Base-by-base conservation (phyloP, 1,139 yeast species). In the Kodamaea sp. region DNA sequence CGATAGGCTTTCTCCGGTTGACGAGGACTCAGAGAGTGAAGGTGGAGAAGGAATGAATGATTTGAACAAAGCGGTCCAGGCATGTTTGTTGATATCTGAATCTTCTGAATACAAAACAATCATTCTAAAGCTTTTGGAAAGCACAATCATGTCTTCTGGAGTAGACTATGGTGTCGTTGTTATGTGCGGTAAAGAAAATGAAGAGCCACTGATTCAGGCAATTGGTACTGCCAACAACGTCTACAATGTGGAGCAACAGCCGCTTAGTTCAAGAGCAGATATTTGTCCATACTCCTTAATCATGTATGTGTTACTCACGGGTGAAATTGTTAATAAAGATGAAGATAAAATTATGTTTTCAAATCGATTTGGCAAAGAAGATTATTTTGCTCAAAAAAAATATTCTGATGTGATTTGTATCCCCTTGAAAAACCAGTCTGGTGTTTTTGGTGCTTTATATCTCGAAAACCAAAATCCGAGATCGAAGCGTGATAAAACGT, bases 71-170 rank as follows among this genome's bases (percentile, higher is more conserved):
- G 70, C 71, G 0, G 62, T 70, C 37, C 65, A 66, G 43, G 69
- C 78, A 2, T 75, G 80, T 48, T 58, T 75, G 25, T 68, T 69
- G 26, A 74, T 77, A 26, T 69, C 79, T 0, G 79, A 74, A 47
- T 67, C 77, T 2, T 62, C 68, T 9, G 67, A 67, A 39, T 58
- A 62, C 37, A 64, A 61, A 7, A 52, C 67, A 3, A 73, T 75
- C 39, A 56, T 70, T 4, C 53, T 58, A 34, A 70, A 63, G 37
- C 51, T 77, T 25, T 56, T 75, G 1, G 63, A 66, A 38, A 69
- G 73, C 42, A 62, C 75, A 2, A 61, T 74, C 29, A 47, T 55
- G 36, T 66, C 73, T 32, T 54, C 73, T 2, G 71, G 63, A 4
- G 77, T 73, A 2, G 77, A 71, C 34, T 64, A 70, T 50, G 76